Evolutionary conservation across 495 filamentous ascomycete species (phyloP), one percentile per base, ranked within the genome.

Genomic region (Penicillium fimorum): DNA sequence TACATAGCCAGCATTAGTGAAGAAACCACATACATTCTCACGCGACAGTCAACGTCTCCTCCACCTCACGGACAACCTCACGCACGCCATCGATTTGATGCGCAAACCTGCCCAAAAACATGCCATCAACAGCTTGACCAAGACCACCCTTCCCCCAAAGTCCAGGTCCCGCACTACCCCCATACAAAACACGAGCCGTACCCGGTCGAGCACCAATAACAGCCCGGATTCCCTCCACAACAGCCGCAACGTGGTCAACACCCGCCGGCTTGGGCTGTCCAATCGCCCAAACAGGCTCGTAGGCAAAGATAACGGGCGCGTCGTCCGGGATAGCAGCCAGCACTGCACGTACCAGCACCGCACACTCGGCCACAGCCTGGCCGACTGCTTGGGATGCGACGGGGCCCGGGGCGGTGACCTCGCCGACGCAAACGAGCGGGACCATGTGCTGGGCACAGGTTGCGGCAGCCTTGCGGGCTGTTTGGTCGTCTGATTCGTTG

Each of bases 251-350:
- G 70, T 94, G 85, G 54, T 87, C 84, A 27, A 82, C 79, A 9
- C 75, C 74, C 4, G 91, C 91, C n/a, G 90, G 90, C 60, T 84
- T 76, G 0, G 75, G 72, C 27, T 88, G 81, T 3, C 90, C 90
- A 70, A 95, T 95, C 0, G 90, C 90, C 90, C 90, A 95, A 1
- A 93, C 88, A 11, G 90, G 90, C 75, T 96, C 91, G 67, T 96
- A 96, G 4, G 90, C 91, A 38, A 94, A 78, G 13, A 92, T 84
- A 18, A 93, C 80, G n/a, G 91, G 83, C 1, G 79, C 80, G 10
- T 83, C 75, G 3, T 64, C 70, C 0, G 81, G 78, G 22, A 92
- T 71, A 0, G 76, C 80, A 13, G 70, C 70, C 17, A 94, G 62
- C 8, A 88, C 83, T 3, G 81, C 74, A 20, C 75, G 74, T 13